phyloP scores from a whole-genome alignment of 257 asterid species.

The Nicotiana otophora region DNA sequence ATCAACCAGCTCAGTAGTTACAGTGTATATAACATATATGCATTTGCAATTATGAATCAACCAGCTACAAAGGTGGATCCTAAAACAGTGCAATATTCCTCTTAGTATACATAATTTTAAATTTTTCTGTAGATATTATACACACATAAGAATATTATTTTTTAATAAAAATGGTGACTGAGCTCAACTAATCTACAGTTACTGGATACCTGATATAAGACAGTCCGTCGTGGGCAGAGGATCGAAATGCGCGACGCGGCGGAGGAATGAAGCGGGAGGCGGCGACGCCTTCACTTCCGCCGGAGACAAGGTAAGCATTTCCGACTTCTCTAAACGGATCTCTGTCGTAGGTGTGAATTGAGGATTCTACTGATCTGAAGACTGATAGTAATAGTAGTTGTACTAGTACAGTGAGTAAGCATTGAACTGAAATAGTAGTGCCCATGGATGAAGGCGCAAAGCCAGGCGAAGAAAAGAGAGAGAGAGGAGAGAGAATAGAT shows the following conservation, averaged over 20 bases:
- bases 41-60: background rate
- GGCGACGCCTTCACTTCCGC: constrained; percentile 93
- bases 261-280: constrained; percentile 31
- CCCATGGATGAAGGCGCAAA: constrained; percentile 19
- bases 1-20: background rate
- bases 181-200: no score
- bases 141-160: no score
- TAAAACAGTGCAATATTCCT: background rate
- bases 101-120: background rate
- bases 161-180: no score
- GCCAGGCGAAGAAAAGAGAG: constrained; percentile 24
- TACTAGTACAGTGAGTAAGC: background rate
- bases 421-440: constrained; percentile 43
- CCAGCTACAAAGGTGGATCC: background rate
- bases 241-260: constrained; percentile 27
- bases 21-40: background rate
- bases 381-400: constrained; percentile 28
- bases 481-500: constrained; percentile 33
- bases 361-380: constrained; percentile 59
- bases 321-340: constrained; percentile 97
- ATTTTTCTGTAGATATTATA: no score
- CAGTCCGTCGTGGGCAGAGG: constrained; percentile 42
- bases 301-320: constrained; percentile 81
- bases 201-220: constrained; percentile 66
- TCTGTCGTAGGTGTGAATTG: constrained; percentile 74